These are phyloP conservation scores for Viridothelium virens DNA, from an alignment of 495 filamentous ascomycete species.

Conservation along the genomic window DNA sequence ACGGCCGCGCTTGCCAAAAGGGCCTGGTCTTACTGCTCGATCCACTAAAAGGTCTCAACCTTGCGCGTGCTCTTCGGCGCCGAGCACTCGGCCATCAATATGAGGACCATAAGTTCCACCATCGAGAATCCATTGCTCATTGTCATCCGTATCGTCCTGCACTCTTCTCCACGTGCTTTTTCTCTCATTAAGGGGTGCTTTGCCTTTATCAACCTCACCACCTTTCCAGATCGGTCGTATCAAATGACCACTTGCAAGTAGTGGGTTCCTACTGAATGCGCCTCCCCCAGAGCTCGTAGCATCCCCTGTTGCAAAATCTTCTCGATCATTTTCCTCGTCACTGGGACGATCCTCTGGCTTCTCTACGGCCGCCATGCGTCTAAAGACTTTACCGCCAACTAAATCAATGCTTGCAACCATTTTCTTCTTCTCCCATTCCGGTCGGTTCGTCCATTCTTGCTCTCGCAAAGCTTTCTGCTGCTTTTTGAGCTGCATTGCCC, in stretches of 20 bases:
- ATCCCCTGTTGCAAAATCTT: slow-evolving; percentile 19
- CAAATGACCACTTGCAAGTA: slow-evolving; percentile 56
- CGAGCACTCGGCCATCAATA: slow-evolving; percentile 37
- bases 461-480: slow-evolving; percentile 83
- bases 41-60: slow-evolving; percentile 27
- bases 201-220: slow-evolving; percentile 32
- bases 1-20: too few relatives aligned
- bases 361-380: slow-evolving; percentile 59
- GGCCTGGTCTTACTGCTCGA: too few relatives aligned
- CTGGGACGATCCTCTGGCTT: slow-evolving; percentile 28
- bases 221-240: slow-evolving; percentile 60
- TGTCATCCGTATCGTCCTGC: slow-evolving; percentile 84
- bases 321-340: slow-evolving; percentile 30
- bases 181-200: slow-evolving; percentile 34
- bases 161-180: slow-evolving; percentile 73
- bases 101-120: slow-evolving; percentile 61
- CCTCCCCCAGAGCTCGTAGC: slow-evolving; percentile 40
- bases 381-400: slow-evolving; percentile 64
- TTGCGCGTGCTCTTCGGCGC: slow-evolving; percentile 42
- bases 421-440: slow-evolving; percentile 87
- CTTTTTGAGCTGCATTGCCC: slow-evolving; percentile 76
- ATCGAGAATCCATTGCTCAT: slow-evolving; percentile 85
- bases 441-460: slow-evolving; percentile 82
- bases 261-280: slow-evolving; percentile 75
- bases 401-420: slow-evolving; percentile 84